Evolutionary conservation across 306 rosid species (phyloP), one percentile per base, ranked within the genome.

Genomic region (Corylus heterophylla): DNA sequence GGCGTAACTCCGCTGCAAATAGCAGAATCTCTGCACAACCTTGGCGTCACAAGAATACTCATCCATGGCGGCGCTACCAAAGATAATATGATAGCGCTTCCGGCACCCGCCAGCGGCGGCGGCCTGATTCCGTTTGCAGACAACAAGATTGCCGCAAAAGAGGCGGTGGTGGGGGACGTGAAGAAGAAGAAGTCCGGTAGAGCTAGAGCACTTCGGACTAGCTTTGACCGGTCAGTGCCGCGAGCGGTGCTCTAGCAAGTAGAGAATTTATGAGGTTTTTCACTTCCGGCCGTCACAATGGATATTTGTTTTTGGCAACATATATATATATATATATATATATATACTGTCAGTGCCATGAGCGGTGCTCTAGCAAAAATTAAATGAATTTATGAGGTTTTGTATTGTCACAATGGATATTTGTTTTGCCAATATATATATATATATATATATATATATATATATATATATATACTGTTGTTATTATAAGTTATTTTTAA

Each of bases 1-100:
- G 98, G 97, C 3, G 89, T 86, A n/a, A 90, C 86, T 1, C 88
- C 94, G 3, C 64, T 90, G 82, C 90, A 87, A 47, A 89, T 94
- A 27, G 97, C 94, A 0, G 92, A 92, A 82, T 87, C 94, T 0
- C 74, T 94, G 64, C 84, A 87, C 54, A 89, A 92, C 31, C 80
- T 67, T 2, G 94, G 98, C 73, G 86, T 90, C 67, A 83, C 91
- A 4, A 92, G 92, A 90, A 82, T 94, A 70, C 90, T 94, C 20
- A 70, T 88, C 6, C 85, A 83, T n/a, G 90, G 91, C 9, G 92
- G 89, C 4, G 90, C 86, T 9, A 50, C 73, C 12, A 86, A 78
- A 54, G 91, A 85, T 4, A 78, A 37, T 25, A 52, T 50, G 1
- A 44, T 18, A 11, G 76, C 67, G 29, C 35, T 71, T 17, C 42